Evolutionary conservation across 768 basidiomycete genomes (phyloP), one percentile per base, ranked within the genome.

Genomic region (Suillus fuscotomentosus): DNA sequence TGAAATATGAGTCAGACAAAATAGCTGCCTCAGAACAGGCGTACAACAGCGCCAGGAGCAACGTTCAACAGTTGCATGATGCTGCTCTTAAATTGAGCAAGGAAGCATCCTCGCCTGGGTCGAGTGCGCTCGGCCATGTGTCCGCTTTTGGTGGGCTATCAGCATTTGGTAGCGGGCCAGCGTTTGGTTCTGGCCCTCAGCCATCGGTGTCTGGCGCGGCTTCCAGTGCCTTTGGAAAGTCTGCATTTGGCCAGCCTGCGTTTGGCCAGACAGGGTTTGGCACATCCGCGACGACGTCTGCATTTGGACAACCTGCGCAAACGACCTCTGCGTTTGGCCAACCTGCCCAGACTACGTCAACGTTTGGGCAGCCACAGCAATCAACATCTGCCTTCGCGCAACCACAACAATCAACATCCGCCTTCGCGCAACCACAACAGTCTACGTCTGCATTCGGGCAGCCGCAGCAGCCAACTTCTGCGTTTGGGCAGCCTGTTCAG

Each of bases 1-100:
- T 79, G 68, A 82, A 83, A 67, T 90, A 88, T 65, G 91, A 93
- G 75, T 72, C 79, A 6, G 80, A 81, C 38, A 81, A 82, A 68
- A 88, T 84, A 39, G 67, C 81, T 8, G 77, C 82, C 17, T 87
- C 90, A 9, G 82, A 87, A 7, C 80, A 83, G 60, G 71, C 76
- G 15, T 84, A 75, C 65, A 62, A 73, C 78, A 85, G 83, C 63
- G 85, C 83, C 3, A 78, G 81, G 15, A 71, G 71, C 43, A 89
- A 89, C 66, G 61, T 82, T 15, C 69, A 71, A 60, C 81, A 85
- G 67, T 77, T 82, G 0, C 86, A 81, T 62, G 81, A 87, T 15
- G 82, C 84, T 68, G 87, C 88, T 1, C 62, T 75, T 11, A 82
- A 81, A 66, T 78, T 81, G 63, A 83, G 81, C 63, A 64, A 63